These are phyloP conservation scores for Stachybotrys echinatus DNA, from an alignment of 2,329 filamentous ascomycete genomes.

Conservation along the genomic window DNA sequence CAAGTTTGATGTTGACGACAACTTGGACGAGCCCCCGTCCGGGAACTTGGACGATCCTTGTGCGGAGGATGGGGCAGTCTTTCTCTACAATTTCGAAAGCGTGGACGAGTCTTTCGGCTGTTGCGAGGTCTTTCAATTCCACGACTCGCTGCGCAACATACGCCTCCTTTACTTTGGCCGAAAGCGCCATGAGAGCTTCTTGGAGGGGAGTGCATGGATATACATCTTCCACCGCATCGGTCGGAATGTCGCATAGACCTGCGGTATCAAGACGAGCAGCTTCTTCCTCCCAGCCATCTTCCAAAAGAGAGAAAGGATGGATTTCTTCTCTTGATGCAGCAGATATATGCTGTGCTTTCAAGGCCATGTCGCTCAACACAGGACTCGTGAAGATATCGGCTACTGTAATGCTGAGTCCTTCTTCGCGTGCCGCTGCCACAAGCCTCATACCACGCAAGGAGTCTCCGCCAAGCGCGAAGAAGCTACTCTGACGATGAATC, in stretches of 20 bases:
- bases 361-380: constrained; percentile 37
- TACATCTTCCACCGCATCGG: constrained; percentile 37
- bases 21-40: constrained; percentile 40
- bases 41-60: constrained; percentile 41
- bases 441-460: constrained; percentile 48
- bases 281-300: constrained; percentile 24
- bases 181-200: constrained; percentile 48
- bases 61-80: constrained; percentile 38
- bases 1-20: constrained; percentile 33
- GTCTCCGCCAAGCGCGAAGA: constrained; percentile 45
- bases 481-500: constrained; percentile 33
- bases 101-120: constrained; percentile 30
- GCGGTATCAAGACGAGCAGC: constrained; percentile 31
- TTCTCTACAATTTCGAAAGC: constrained; percentile 35
- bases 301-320: constrained; percentile 33
- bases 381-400: constrained; percentile 40
- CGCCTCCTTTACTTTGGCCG: constrained; percentile 42
- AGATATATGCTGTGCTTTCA: constrained; percentile 15
- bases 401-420: constrained; percentile 35
- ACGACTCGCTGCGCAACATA: constrained; percentile 48
- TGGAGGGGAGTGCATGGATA: constrained; percentile 52
- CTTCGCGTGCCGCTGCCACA: constrained; percentile 34
- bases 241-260: constrained; percentile 30
- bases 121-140: constrained; percentile 28
- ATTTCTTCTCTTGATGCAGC: constrained; percentile 19